Percentiles rank a stretch among this genome's conserved stretches.
phyloP scores from a whole-genome alignment of 306 rosid genomes.

The Rubus idaeus region DNA sequence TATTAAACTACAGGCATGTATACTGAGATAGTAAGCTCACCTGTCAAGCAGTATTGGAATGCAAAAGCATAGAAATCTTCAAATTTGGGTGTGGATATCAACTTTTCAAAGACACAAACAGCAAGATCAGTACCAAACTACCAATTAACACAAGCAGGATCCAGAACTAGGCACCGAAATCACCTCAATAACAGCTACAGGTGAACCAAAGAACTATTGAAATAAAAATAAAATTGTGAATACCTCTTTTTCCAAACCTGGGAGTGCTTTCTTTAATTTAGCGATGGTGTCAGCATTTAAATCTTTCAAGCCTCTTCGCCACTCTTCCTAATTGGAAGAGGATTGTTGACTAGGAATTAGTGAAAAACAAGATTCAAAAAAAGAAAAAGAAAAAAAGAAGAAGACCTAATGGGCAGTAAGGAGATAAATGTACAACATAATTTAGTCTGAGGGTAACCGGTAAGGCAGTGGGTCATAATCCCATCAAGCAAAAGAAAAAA shows the following conservation, averaged over 20 bases:
- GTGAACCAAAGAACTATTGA: neutral
- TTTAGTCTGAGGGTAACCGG: neutral
- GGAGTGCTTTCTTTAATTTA: conserved; percentile 51
- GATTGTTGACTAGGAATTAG: neutral
- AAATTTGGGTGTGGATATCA: conserved; percentile 38
- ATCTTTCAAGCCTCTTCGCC: conserved; percentile 62
- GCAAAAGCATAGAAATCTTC: conserved; percentile 61
- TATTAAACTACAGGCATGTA: neutral
- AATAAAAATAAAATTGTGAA: neutral
- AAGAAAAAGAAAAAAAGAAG: neutral
- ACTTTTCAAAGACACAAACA: conserved; percentile 36
- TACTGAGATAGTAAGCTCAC: conserved; percentile 35
- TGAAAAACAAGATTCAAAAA: neutral
- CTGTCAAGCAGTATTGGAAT: conserved; percentile 60
- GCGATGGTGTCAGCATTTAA: conserved; percentile 43
- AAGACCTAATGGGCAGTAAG: neutral
- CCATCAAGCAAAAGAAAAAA: neutral
- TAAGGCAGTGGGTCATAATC: neutral
- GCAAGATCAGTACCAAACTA: conserved; percentile 18
- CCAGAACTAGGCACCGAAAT: neutral
- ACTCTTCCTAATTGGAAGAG: conserved; percentile 53
- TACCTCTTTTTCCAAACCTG: conserved; percentile 60
- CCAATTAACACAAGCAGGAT: neutral
- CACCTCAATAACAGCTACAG: neutral
- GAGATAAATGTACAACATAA: neutral